These are phyloP conservation scores for Nakazawaea laoshanensis DNA, from an alignment of 805 yeast species.

Conservation along the genomic window DNA sequence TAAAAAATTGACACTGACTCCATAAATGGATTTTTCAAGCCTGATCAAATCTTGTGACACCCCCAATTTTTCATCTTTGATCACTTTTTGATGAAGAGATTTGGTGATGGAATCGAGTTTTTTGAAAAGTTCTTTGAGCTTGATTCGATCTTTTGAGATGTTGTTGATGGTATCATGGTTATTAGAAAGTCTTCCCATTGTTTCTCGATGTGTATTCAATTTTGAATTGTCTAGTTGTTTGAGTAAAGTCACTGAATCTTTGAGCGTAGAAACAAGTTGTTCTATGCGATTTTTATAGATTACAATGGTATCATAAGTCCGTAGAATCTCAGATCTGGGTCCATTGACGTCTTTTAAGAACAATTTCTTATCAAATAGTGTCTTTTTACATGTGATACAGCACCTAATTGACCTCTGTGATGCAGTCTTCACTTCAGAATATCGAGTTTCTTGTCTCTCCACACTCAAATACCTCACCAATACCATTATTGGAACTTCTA, in stretches of 20 bases:
- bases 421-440: constrained; percentile 16
- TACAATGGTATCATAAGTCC: constrained; percentile 24
- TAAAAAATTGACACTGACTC: constrained; percentile 48
- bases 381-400: constrained; percentile 63
- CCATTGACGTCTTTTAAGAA: constrained; percentile 29
- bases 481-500: constrained; percentile 48
- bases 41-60: constrained; percentile 32
- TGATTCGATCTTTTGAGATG: constrained; percentile 32
- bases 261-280: constrained; percentile 13
- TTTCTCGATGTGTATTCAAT: background rate
- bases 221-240: constrained; percentile 3
- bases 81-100: constrained; percentile 24
- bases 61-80: constrained; percentile 3
- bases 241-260: constrained; percentile 7
- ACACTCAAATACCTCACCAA: constrained; percentile 28
- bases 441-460: constrained; percentile 10
- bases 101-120: constrained; percentile 43
- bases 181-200: constrained; percentile 6
- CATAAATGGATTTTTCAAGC: constrained; percentile 46
- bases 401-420: constrained; percentile 37
- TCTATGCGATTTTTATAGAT: constrained; percentile 16
- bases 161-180: constrained; percentile 18
- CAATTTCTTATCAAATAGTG: constrained; percentile 48
- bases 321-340: constrained; percentile 27
- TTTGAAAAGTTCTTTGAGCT: constrained; percentile 39